Evolutionary conservation across 768 basidiomycete species (phyloP), one percentile per base, ranked within the genome.

Genomic region (Pisolithus orientalis): DNA sequence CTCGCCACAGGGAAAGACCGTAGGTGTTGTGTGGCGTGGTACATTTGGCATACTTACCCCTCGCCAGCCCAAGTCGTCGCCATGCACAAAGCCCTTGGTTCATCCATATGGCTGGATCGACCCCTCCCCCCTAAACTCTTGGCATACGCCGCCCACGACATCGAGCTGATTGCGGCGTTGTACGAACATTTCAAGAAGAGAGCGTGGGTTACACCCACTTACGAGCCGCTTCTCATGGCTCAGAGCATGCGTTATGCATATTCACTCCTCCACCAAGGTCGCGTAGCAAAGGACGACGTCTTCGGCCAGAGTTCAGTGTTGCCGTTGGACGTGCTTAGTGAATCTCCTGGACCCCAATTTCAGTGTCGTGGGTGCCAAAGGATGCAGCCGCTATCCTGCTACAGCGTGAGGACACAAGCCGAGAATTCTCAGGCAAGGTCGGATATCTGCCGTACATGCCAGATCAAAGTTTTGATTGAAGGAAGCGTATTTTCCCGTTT

Each of bases 121-220:
- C 75, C 75, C 0, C 65, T 77, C 32, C n/a, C 61, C 5, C 39
- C 63, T 1, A 60, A 64, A 14, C 65, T 75, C 28, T 63, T 74
- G 24, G 59, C 62, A n/a, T 76, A 76, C 32, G 74, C 75, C 2
- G 72, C 74, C 5, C 68, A 70, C 53, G 75, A 77, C 59, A 69
- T 75, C 43, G 63, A 65, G 29, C 64, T 74, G 53, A 70, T 77
- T 50, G 63, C 59, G 9, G 54, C 60, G 1, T 65, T 75, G 25
- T 71, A 71, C 58, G 58, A 63, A 6, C 55, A 68, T 43, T 75
- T 76, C 51, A 54, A 55, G 13, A 13, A 57, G 38, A n/a, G 52
- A 8, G 48, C 50, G 0, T 66, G 66, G 62, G 60, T 66, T 51
- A 67, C 57, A 0, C 28, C 46, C 0, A 1, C 3, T 38, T 59